Base-by-base conservation (phyloP, 2,329 filamentous ascomycete genomes). In the Lecanosticta acicola region DNA sequence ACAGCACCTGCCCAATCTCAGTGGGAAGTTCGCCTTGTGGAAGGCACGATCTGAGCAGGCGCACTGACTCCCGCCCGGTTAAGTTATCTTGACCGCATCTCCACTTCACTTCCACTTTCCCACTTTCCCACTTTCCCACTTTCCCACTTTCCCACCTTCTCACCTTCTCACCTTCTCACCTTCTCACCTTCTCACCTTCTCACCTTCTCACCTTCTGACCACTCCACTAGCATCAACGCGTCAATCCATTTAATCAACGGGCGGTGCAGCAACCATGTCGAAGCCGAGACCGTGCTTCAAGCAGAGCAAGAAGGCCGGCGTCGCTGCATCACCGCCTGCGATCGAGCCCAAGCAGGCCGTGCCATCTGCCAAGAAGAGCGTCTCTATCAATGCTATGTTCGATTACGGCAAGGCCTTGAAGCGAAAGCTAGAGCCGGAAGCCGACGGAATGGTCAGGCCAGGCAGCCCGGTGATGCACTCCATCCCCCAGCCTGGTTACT, bases 321-420 rank as follows among this genome's bases (percentile, higher is more conserved):
- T n/a, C n/a, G n/a, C n/a, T 29, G 24, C 24, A 11, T 11, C 24
- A 11, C 7, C 24, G 7, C 11, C 24, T 29, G 24, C 24, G 24
- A 29, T 5, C 24, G 11, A 29, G 11, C 24, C 24, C 24, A 29
- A 29, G 24, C 7, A 29, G 24, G 24, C 11, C 24, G 7, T 11
- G 24, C 11, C 24, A 5, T 7, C 24, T 35, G 33, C 36, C 18
- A 53, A 38, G 32, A 46, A 44, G 26, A 49, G 45, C 9, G 26
- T 42, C 24, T 44, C 48, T 26, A 40, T 50, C 36, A 49, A 46
- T 16, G 43, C 38, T 24, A 50, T 58, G 35, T 53, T 57, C 45
- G 43, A 47, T n/a, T 32, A 52, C 18, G 14, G 26, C 29, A 50
- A 50, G 32, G 35, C 11, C 24, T 11, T 29, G 7, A 29, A 29